A percentile compares a stretch with the other conserved stretches of the same genome.
Conservation (phyloP, 805 yeast genomes). For the Ogataea degrootiae region DNA sequence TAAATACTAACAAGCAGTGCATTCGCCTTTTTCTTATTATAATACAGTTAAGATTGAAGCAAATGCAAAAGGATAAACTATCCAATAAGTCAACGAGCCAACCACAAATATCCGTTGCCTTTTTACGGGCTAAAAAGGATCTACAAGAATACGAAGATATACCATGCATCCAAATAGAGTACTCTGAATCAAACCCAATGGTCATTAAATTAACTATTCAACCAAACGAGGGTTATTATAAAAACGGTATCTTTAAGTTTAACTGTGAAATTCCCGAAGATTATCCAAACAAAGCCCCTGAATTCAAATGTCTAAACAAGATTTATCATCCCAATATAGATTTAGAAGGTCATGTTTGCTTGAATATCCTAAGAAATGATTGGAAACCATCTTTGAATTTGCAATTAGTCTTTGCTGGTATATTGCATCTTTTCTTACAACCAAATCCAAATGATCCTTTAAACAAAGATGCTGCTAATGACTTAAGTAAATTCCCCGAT, state of each 20-base stretch:
- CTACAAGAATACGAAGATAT: slow-evolving; percentile 55
- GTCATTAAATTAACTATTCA: slow-evolving; percentile 50
- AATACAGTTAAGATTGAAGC: slow-evolving; percentile 25
- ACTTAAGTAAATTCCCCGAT: slow-evolving; percentile 39
- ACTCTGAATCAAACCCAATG: slow-evolving; percentile 57
- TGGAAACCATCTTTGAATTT: slow-evolving; percentile 92
- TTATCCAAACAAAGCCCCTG: slow-evolving; percentile 93
- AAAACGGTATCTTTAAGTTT: slow-evolving; percentile 66
- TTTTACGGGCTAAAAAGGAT: slow-evolving; percentile 71
- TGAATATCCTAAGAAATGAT: slow-evolving; percentile 87
- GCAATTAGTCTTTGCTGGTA: slow-evolving; percentile 77
- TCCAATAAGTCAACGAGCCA: slow-evolving; percentile 11
- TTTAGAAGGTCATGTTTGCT: slow-evolving; percentile 82
- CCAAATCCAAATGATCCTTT: slow-evolving; percentile 92
- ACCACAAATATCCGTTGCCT: slow-evolving; percentile 46
- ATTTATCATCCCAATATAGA: slow-evolving; percentile 96
- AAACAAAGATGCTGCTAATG: slow-evolving; percentile 82
- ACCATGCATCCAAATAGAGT: slow-evolving; percentile 48
- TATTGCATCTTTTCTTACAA: slow-evolving; percentile 79
- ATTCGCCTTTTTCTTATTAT: background rate
- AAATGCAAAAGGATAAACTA: slow-evolving; percentile 27
- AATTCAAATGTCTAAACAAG: slow-evolving; percentile 61
- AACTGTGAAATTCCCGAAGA: slow-evolving; percentile 59
- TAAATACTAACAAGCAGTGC: background rate
- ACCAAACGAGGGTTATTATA: slow-evolving; percentile 73